phyloP scores from a whole-genome alignment of 2,329 filamentous ascomycete species.

The Tolypocladium paradoxum region DNA sequence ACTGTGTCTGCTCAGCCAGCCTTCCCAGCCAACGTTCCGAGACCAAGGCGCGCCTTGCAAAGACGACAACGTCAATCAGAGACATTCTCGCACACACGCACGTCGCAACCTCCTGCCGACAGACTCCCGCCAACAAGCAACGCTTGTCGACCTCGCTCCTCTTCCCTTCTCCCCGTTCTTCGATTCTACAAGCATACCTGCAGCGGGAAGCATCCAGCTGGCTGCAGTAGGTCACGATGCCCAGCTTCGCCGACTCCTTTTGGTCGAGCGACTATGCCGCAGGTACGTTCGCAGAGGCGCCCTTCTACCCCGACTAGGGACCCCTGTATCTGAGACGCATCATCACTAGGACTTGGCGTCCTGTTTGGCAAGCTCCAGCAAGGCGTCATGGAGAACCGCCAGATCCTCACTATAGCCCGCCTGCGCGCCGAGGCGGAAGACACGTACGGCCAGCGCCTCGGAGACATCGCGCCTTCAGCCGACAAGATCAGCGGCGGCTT shows the following conservation, averaged over 20 bases:
- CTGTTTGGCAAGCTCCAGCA: slow-evolving; percentile 96
- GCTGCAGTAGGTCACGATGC: slow-evolving; percentile 45
- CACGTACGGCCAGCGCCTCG: slow-evolving; percentile 67
- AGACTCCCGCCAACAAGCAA: background rate
- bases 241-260: slow-evolving; percentile 88
- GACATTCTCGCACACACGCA: background rate
- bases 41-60: background rate
- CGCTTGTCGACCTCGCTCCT: background rate
- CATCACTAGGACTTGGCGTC: slow-evolving; percentile 62
- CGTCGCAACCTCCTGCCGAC: background rate
- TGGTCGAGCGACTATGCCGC: slow-evolving; percentile 97
- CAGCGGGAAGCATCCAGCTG: background rate
- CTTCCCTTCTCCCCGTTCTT: background rate
- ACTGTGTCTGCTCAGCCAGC: background rate
- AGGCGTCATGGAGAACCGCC: slow-evolving; percentile 88
- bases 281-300: slow-evolving; percentile 40
- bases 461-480: slow-evolving; percentile 70
- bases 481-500: slow-evolving; percentile 82
- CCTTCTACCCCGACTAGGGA: background rate
- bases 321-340: slow-evolving; percentile 5
- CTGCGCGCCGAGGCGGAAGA: slow-evolving; percentile 96
- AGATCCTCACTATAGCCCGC: slow-evolving; percentile 81
- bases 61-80: background rate
- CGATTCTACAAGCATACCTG: background rate
- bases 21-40: background rate